Percentiles rank a stretch among this genome's conserved stretches.
Evolutionary conservation across 2,329 filamentous ascomycete species (phyloP).

Genomic region (Pseudocercospora macadamiae): DNA sequence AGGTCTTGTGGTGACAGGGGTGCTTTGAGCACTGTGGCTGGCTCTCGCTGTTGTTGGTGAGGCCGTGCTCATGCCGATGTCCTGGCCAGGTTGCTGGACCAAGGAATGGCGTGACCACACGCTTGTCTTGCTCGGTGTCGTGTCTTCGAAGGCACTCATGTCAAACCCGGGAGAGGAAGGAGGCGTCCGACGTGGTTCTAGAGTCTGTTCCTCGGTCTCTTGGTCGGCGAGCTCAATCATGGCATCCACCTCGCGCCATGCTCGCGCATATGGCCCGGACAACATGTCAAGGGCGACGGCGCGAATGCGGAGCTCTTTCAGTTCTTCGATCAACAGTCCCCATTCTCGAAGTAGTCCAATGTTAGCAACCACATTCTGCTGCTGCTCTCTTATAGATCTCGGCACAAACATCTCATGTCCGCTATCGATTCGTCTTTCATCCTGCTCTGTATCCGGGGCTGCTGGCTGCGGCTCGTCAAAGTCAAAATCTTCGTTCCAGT

Average conservation of each 20-base stretch:
- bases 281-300: conserved; percentile 69
- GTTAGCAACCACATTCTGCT: conserved; percentile 79
- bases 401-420: conserved; percentile 69
- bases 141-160: conserved; percentile 60
- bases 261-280: conserved; percentile 58
- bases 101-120: conserved; percentile 8
- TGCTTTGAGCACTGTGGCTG: conserved; percentile 20
- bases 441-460: conserved; percentile 42
- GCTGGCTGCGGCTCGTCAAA: conserved; percentile 57
- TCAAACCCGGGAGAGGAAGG: conserved; percentile 61
- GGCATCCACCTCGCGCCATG: conserved; percentile 82
- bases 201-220: conserved; percentile 60
- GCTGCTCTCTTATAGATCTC: conserved; percentile 76
- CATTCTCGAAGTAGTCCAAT: conserved; percentile 83
- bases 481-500: conserved; percentile 90
- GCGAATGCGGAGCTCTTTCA: conserved; percentile 75
- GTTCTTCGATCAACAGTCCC: conserved; percentile 77
- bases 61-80: neutral
- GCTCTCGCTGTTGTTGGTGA: neutral
- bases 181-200: conserved; percentile 55
- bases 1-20: conserved; percentile 45
- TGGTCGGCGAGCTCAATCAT: conserved; percentile 82
- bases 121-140: conserved; percentile 14
- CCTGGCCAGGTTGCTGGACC: conserved; percentile 1
- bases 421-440: conserved; percentile 48